Conservation (phyloP, 352 stramenopile genomes). For the Globisporangium nagaii region DNA sequence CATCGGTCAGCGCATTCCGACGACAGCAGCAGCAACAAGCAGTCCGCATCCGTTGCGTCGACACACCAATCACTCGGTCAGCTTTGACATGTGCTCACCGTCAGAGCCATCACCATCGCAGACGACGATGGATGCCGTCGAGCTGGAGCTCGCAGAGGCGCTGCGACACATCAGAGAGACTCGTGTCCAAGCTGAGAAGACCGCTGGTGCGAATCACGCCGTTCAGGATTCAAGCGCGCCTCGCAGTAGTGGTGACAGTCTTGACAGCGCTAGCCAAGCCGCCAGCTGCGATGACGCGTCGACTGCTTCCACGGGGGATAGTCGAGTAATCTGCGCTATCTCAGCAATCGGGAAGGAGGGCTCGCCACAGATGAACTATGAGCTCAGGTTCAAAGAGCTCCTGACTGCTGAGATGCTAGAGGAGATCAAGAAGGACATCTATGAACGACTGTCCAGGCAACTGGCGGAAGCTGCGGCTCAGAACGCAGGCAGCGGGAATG, state of each 20-base stretch:
- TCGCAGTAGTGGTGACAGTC: neutral
- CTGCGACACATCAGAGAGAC: constrained; percentile 1
- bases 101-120: neutral
- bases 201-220: too few species aligned
- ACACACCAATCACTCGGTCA: constrained; percentile 20
- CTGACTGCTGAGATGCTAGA: constrained; percentile 44
- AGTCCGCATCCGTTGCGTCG: constrained; percentile 16
- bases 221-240: neutral
- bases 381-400: constrained; percentile 48
- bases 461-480: constrained; percentile 10
- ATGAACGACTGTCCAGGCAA: constrained; percentile 41
- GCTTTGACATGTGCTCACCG: constrained; percentile 20
- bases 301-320: neutral
- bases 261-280: neutral
- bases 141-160: constrained; percentile 7
- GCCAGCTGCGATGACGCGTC: neutral
- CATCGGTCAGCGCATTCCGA: constrained; percentile 32
- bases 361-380: constrained; percentile 3
- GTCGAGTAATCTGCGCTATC: neutral
- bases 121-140: constrained; percentile 1
- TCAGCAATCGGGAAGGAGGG: constrained; percentile 1
- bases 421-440: constrained; percentile 60
- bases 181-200: neutral
- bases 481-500: neutral
- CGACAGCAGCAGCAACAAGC: constrained; percentile 6